These are phyloP conservation scores for Rhizopus stolonifer DNA, from an alignment of 371 early-diverging fungal genomes.

Conservation along the genomic window DNA sequence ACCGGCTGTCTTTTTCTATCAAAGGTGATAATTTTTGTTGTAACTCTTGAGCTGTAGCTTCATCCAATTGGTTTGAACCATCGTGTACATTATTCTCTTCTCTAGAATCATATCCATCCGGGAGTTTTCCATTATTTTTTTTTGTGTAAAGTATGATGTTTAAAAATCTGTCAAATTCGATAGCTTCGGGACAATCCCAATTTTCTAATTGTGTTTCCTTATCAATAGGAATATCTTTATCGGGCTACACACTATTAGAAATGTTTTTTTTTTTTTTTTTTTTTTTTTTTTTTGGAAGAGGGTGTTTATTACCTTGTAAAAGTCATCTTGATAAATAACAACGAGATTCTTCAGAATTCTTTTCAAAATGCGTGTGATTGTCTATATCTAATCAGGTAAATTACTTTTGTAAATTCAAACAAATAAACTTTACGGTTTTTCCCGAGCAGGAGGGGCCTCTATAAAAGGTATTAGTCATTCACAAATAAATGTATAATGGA, in stretches of 20 bases:
- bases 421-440: conserved; percentile 54
- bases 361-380: conserved; percentile 58
- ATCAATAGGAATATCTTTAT: conserved; percentile 70
- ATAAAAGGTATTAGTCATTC: too few relatives aligned
- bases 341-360: conserved; percentile 59
- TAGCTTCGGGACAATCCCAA: conserved; percentile 87
- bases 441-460: conserved; percentile 69
- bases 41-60: conserved; percentile 4
- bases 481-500: too few relatives aligned
- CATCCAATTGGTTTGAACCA: conserved; percentile 24
- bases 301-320: conserved; percentile 65
- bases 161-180: conserved; percentile 61
- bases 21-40: neutral
- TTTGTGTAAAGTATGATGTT: conserved; percentile 38
- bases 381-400: conserved; percentile 47
- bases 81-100: conserved; percentile 55
- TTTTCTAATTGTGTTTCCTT: conserved; percentile 61
- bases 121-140: conserved; percentile 38
- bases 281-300: neutral
- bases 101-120: conserved; percentile 39
- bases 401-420: neutral
- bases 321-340: conserved; percentile 84
- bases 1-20: conserved; percentile 19
- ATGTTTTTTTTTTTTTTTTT: neutral
- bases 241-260: conserved; percentile 50